Base-by-base conservation (phyloP, 805 yeast species). In the Ogataea ganodermae region DNA sequence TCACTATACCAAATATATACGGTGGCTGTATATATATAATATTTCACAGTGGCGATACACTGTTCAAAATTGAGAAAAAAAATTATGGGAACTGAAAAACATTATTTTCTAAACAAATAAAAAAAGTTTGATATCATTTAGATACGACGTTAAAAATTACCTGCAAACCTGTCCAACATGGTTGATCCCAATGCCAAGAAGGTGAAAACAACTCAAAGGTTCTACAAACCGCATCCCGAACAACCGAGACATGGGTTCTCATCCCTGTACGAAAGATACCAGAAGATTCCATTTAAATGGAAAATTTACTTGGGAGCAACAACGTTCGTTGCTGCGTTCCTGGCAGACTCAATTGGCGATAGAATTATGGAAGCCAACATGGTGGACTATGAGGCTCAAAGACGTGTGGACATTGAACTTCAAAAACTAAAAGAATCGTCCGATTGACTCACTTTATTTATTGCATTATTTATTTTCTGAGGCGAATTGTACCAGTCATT, bases 331-430 rank as follows among this genome's bases (percentile, higher is more conserved):
- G 63, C 61, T 10, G 68, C 68, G 2, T 59, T 45, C 41, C 16
- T 66, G 1, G 69, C 69, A 0, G 70, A 66, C 47, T 57, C 63
- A 4, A 24, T 67, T 6, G 49, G 66, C 43, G 50, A 51, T 4
- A 55, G 50, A 27, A 55, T 67, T 7, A 58, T 62, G 55, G 65
- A 67, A 35, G 56, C 58, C 26, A 57, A 56, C 24, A 63, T 61
- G 66, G 53, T 65, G 35, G 69, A 65, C 14, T 51, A 55, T 14
- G 70, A 65, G 52, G 70, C 69, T 6, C 48, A 59, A 17, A 47
- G 68, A 42, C 49, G 67, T 14, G 68, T 60, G 18, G 63, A 63
- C 12, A 24, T 54, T 3, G 67, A 66, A 41, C 39, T 65, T 36
- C 49, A 38, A 10, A 38, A 36, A 18, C 35, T 41, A n/a, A 42